Conservation (phyloP, 352 stramenopile species). For the Phytophthora meadii region DNA sequence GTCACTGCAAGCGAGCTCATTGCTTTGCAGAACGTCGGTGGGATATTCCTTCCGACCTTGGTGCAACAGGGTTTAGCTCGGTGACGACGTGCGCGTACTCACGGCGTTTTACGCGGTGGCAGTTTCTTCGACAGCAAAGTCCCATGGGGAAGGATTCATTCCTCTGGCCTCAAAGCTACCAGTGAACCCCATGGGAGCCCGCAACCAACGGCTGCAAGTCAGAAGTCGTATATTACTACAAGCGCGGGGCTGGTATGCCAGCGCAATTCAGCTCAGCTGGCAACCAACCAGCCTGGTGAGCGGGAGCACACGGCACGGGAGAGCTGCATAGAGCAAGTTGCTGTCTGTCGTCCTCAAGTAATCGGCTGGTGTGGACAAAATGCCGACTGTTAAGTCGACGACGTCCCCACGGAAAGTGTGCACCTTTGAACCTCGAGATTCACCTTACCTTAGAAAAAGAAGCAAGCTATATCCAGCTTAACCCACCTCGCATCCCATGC, state of each 20-base stretch:
- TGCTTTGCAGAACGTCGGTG: not conserved
- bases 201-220: constrained; percentile 15
- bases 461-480: constrained; percentile 6
- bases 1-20: not conserved
- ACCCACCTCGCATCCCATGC: not conserved
- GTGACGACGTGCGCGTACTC: constrained; percentile 17
- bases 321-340: not conserved
- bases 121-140: constrained; percentile 2
- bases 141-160: constrained; percentile 2
- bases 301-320: not conserved
- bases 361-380: constrained; percentile 1
- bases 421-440: constrained; percentile 12
- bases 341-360: constrained; percentile 2
- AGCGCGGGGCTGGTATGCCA: not conserved
- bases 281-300: not conserved
- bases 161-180: constrained; percentile 15
- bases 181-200: constrained; percentile 22
- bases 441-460: not conserved
- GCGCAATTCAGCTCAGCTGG: not conserved
- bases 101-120: constrained; percentile 1
- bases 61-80: not conserved
- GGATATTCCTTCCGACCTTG: not conserved
- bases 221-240: constrained; percentile 15
- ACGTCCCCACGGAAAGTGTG: not conserved
- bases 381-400: not conserved